These are phyloP conservation scores for Sphaceloma murrayae DNA, from an alignment of 2,329 filamentous ascomycete genomes.

Conservation along the genomic window DNA sequence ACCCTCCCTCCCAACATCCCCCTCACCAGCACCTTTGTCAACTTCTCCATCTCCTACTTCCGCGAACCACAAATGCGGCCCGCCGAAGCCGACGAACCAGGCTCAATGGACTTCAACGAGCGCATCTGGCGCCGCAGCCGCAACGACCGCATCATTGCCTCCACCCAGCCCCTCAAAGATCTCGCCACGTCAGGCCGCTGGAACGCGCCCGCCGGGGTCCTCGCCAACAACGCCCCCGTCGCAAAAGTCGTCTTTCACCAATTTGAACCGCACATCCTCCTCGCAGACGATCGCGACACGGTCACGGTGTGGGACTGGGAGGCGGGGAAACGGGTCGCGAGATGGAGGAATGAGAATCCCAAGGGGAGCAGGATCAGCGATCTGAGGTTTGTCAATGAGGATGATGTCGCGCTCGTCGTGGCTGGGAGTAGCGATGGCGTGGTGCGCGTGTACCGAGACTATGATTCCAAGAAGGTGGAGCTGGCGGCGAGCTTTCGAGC, in stretches of 20 bases:
- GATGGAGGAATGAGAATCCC: conserved; percentile 92
- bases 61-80: conserved; percentile 97
- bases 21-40: conserved; percentile 71
- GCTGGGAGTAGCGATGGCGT: conserved; percentile 93
- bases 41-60: conserved; percentile 96
- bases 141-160: conserved; percentile 83
- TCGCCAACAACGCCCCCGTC: conserved; percentile 84
- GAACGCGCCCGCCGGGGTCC: conserved; percentile 71
- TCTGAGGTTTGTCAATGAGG: conserved; percentile 95
- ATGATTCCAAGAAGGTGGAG: conserved; percentile 70
- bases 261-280: conserved; percentile 90
- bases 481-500: conserved; percentile 87
- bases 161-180: conserved; percentile 88
- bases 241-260: conserved; percentile 94
- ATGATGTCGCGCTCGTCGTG: conserved; percentile 89
- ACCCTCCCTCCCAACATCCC: conserved; percentile 57
- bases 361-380: conserved; percentile 86
- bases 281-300: conserved; percentile 86
- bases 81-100: conserved; percentile 89
- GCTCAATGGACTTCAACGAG: conserved; percentile 92
- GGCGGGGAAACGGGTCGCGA: conserved; percentile 60
- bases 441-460: conserved; percentile 84
- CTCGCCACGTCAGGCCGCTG: conserved; percentile 77
- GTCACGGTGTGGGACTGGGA: conserved; percentile 90
- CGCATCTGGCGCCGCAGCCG: conserved; percentile 84